These are phyloP conservation scores for Oryza glumipatula DNA, from an alignment of 176 grass and related monocot species.

Conservation along the genomic window DNA sequence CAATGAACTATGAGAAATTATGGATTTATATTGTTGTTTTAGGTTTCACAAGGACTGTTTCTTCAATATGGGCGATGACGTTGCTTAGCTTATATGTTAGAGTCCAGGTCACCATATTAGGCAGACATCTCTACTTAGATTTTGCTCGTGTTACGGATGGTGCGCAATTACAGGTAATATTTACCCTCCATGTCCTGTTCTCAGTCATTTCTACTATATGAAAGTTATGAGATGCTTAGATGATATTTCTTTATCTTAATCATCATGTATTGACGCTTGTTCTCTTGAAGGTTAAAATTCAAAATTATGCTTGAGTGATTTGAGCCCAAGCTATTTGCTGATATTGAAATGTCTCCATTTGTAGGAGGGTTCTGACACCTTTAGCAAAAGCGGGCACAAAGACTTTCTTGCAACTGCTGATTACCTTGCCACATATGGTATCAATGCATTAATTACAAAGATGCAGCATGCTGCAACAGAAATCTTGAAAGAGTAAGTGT, in stretches of 20 bases:
- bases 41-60: slow-evolving; percentile 90
- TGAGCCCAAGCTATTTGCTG: slow-evolving; percentile 19
- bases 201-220: background rate
- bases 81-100: slow-evolving; percentile 94
- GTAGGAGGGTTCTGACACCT: slow-evolving; percentile 68
- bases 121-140: slow-evolving; percentile 93
- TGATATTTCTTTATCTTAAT: background rate
- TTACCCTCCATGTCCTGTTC: background rate
- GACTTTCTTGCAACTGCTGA: slow-evolving; percentile 90
- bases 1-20: slow-evolving; percentile 11
- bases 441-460: slow-evolving; percentile 65
- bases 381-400: slow-evolving; percentile 61
- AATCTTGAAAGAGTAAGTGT: slow-evolving; percentile 87
- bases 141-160: slow-evolving; percentile 67
- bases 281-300: background rate
- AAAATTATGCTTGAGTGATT: background rate
- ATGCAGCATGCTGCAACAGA: slow-evolving; percentile 74
- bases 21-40: slow-evolving; percentile 7
- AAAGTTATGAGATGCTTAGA: background rate
- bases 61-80: slow-evolving; percentile 86
- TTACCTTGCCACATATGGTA: slow-evolving; percentile 76
- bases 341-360: slow-evolving; percentile 36
- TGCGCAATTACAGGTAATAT: slow-evolving; percentile 53
- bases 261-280: background rate
- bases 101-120: slow-evolving; percentile 97